A percentile compares a stretch with the other conserved stretches of the same genome.
These are phyloP conservation scores for Scytalidium sp. DNA, from an alignment of 2,329 filamentous ascomycete genomes.

Conservation along the genomic window DNA sequence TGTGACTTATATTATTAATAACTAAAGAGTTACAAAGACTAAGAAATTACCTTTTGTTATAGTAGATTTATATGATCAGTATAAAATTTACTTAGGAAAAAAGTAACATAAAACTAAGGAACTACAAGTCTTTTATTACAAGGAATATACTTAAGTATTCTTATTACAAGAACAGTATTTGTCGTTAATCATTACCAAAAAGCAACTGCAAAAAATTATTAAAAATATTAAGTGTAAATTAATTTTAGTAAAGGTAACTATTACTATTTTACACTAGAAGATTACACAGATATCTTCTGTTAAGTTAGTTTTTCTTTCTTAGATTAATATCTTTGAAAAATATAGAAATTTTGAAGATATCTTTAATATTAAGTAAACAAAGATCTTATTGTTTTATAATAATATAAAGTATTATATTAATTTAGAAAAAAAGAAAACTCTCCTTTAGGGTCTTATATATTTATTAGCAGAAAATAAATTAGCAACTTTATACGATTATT, in stretches of 20 bases:
- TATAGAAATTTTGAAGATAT: not conserved
- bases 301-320: too few species aligned
- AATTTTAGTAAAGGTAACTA: not conserved
- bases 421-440: not conserved
- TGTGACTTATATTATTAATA: conserved; percentile 1
- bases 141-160: not conserved
- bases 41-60: too few species aligned
- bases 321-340: not conserved
- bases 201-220: not conserved
- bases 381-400: not conserved
- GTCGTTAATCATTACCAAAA: not conserved
- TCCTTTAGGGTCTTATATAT: not conserved
- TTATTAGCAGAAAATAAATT: conserved; percentile 1
- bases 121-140: not conserved
- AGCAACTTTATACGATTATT: not conserved
- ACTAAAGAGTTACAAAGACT: conserved; percentile 2
- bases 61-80: conserved; percentile 3
- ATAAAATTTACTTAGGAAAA: not conserved
- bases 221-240: not conserved
- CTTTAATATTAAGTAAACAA: not conserved
- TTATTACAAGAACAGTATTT: conserved; percentile 2
- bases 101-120: too few species aligned
- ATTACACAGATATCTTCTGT: not conserved
- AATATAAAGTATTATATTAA: not conserved
- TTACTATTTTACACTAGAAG: not conserved